phyloP scores from a whole-genome alignment of 768 basidiomycete genomes.

The Suillus plorans region DNA sequence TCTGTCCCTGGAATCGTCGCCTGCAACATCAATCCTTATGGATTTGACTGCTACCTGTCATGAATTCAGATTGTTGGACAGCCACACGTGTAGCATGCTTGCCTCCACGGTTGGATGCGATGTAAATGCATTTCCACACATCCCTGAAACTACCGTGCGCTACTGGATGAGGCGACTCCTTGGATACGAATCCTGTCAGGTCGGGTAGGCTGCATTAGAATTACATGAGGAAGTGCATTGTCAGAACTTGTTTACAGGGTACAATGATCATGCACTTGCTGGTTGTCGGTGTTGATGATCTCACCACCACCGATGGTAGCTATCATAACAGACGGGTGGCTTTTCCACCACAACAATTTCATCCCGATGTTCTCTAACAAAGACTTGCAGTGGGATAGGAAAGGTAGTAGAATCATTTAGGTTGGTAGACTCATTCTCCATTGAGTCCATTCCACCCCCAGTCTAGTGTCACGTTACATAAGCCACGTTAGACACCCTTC shows the following conservation, averaged over 20 bases:
- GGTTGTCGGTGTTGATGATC: neutral
- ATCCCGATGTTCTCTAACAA: neutral
- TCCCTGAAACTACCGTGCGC: slow-evolving; percentile 10
- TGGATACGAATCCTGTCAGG: slow-evolving; percentile 1
- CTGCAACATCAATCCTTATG: no score
- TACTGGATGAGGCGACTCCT: slow-evolving; percentile 1
- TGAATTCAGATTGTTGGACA: no score
- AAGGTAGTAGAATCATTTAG: neutral
- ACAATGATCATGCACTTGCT: neutral
- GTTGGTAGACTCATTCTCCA: neutral
- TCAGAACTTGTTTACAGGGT: neutral
- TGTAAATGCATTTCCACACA: slow-evolving; percentile 9
- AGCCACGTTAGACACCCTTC: no score
- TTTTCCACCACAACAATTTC: neutral
- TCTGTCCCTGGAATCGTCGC: no score
- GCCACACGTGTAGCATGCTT: neutral
- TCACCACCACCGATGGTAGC: neutral
- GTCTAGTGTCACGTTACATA: no score
- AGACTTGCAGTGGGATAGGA: neutral
- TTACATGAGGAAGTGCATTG: neutral
- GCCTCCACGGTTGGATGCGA: neutral
- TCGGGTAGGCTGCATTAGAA: neutral
- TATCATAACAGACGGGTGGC: neutral
- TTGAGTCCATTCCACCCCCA: no score
- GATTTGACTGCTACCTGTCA: no score